Conservation (phyloP, 345 rosid genomes). For the Mallotus nudiflorus region DNA sequence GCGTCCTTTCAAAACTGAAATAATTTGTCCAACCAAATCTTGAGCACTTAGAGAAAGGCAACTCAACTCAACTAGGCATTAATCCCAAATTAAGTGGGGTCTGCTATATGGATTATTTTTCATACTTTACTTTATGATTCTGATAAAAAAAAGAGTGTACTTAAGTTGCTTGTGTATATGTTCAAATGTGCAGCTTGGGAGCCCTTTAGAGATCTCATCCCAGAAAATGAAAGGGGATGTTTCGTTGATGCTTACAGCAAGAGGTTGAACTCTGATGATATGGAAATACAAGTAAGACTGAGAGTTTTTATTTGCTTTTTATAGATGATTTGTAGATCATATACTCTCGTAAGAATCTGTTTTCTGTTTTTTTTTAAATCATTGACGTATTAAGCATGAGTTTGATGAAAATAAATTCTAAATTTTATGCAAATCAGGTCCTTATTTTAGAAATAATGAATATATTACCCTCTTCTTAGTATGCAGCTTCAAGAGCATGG, state of each 20-base stretch:
- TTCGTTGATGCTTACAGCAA: conserved; percentile 70
- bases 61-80: too few species aligned
- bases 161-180: conserved; percentile 9
- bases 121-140: neutral
- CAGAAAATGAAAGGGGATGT: conserved; percentile 73
- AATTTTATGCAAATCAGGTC: neutral
- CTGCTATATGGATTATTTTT: too few species aligned
- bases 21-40: neutral
- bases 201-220: conserved; percentile 87
- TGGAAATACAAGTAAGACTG: conserved; percentile 78
- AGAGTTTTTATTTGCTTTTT: conserved; percentile 9
- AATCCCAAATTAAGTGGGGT: too few species aligned
- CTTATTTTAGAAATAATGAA: neutral
- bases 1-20: neutral
- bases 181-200: conserved; percentile 72
- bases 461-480: conserved; percentile 38
- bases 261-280: conserved; percentile 72
- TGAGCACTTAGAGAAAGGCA: neutral
- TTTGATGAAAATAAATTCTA: neutral
- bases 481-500: conserved; percentile 96
- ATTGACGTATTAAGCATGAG: neutral
- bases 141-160: conserved; percentile 1
- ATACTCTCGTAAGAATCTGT: neutral
- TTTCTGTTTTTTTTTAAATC: conserved; percentile 9
- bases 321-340: neutral